Base-by-base conservation (phyloP, 2,329 filamentous ascomycete genomes). In the Cladobotryum mycophilum region DNA sequence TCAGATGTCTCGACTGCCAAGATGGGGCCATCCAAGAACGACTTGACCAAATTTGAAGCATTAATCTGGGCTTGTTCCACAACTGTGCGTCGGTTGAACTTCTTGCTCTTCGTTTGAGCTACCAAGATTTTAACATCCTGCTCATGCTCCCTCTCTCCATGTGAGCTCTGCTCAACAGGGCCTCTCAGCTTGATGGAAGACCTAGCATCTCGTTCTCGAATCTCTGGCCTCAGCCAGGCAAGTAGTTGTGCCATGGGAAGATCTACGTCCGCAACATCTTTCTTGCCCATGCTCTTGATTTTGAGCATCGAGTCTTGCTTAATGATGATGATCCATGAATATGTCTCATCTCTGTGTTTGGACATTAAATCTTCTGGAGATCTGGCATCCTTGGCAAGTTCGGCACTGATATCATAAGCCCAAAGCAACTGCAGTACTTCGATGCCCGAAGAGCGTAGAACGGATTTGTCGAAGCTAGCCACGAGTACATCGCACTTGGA, bases 1-100 rank as follows among this genome's bases (percentile, higher is more conserved):
- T 96, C 91, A 47, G 88, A 85, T 1, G 88, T 89, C 69, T 97
- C 92, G 47, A 97, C 85, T 1, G 91, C 92, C 9, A 88, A 81
- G 52, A 96, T 88, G 0, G 90, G 89, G 0, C 88, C 88, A 30
- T 86, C 80, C 5, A 88, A 74, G 58, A 89, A 89, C 4, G 80
- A 80, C 33, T 85, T 80, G 12, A 89, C 78, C 35, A 91, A 75
- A 50, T 79, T 80, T 30, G 80, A 76, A 4, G 75, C 76, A 56
- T 73, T 76, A 51, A 64, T 66, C 68, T 82, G 82, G 54, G 85
- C 85, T 57, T 91, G 86, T 64, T 95, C 89, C 44, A 96, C 84
- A 45, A 97, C 89, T 25, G 85, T 85, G 62, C 84, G 84, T 48
- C 92, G 84, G 69, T 96, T 96, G 56, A 86, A 88, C 72, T 96